phyloP scores from a whole-genome alignment of 2,329 filamentous ascomycete genomes.

The Colletotrichum paranaense region DNA sequence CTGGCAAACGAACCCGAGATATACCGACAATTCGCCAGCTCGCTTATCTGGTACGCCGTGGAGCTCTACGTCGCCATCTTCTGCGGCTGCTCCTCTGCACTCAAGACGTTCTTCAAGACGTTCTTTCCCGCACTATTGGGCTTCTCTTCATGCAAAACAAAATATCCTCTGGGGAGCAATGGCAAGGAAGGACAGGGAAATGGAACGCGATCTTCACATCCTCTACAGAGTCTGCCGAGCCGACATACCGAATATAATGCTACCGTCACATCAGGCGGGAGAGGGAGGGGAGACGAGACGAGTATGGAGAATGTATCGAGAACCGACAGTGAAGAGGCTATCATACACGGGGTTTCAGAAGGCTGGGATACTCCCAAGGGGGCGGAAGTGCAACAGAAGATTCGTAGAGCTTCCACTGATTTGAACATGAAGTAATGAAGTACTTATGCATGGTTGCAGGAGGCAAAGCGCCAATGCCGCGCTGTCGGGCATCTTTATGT shows the following conservation, averaged over 20 bases:
- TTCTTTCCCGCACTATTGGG: background rate
- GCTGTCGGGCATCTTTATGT: too few relatives aligned
- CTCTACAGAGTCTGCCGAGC: background rate
- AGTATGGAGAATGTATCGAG: background rate
- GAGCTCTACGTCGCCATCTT: slow-evolving; percentile 20
- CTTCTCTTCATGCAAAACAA: background rate
- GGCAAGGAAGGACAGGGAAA: background rate
- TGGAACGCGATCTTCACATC: background rate
- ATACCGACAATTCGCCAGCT: slow-evolving; percentile 13
- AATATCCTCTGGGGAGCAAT: background rate
- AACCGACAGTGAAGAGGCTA: slow-evolving; percentile 10
- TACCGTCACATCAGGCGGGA: background rate
- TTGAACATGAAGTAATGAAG: background rate
- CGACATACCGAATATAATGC: background rate
- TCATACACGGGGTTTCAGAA: background rate
- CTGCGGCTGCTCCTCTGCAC: slow-evolving; percentile 6
- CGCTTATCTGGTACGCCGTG: slow-evolving; percentile 10
- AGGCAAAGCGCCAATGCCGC: too few relatives aligned
- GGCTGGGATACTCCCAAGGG: background rate
- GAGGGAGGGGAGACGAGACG: background rate
- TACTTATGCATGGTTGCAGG: too few relatives aligned
- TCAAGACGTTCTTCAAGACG: slow-evolving; percentile 13
- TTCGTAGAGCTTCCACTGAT: background rate
- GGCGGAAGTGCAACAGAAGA: slow-evolving; percentile 3
- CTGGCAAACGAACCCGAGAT: slow-evolving; percentile 8